Base-by-base conservation (phyloP, 1,284 basidiomycete genomes). In the Leccinum angustisporum region DNA sequence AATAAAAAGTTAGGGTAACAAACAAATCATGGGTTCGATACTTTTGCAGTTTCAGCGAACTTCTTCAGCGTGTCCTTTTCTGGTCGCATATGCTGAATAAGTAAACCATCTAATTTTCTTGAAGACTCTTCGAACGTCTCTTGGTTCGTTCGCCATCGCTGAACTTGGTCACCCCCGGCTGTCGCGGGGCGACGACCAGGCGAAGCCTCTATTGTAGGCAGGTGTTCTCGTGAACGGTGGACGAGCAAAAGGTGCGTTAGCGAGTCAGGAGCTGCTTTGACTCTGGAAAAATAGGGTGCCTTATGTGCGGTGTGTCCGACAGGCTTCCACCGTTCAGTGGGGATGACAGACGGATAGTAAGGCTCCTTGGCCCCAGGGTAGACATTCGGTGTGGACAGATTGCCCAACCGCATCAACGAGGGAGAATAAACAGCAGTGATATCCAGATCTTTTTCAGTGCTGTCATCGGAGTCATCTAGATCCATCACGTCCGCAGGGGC, bases 51-150 rank as follows among this genome's bases (percentile, higher is more conserved):
- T 65, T 73, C 63, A 59, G 90, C 85, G 70, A 92, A 91, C 74
- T 84, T 79, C 77, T 82, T 86, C 69, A 92, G 81, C 48, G 83
- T 86, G 69, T 90, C 86, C 77, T 85, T 86, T 76, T 92, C 82
- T 58, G 84, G 80, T 75, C 88, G 86, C 78, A 92, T 87, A 72
- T 92, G 90, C 73, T 87, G 83, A 59, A 85, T 75, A 58, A 92
- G 76, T 83, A 92, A 82, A 66, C 88, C 90, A 71, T 92, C 89
- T 65, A 92, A 75, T 72, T 80, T 82, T 74, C 76, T 79, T 66
- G 86, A 71, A 36, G 85, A 85, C 74, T 86, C 86, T 63, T 85
- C 72, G 63, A 78, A 77, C 36, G 62, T 77, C 53, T 74, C 76
- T 68, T 80, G 78, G 18, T 75, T 77, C 50, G 61, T 70, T 65